Base-by-base conservation (phyloP, 164 flowering plant genomes). In the Umbilicus rupestris region DNA sequence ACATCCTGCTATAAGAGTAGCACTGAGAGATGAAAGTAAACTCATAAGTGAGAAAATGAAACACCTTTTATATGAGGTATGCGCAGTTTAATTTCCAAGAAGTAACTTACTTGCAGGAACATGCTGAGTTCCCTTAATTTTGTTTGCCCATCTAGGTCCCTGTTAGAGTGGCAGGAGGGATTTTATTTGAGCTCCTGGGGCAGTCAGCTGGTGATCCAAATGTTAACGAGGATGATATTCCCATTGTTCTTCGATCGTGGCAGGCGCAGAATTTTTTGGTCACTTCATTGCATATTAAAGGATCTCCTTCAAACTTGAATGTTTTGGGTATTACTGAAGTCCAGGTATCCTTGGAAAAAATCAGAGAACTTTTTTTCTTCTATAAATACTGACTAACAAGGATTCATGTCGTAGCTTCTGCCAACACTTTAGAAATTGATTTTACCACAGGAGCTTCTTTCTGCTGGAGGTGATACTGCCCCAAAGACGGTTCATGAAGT, bases 11-110 rank as follows among this genome's bases (percentile, higher is more conserved):
- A 80, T 94, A 50, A 83, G 97, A 66, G 73, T 83, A 74, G 97
- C 98, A 49, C 73, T 94, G 77, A 85, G 87, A 79, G 89, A 91
- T 82, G 98, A 94, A 82, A 82, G 90, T 65, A 77, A 83, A 64
- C 77, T 94, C 68, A 94, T 91, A 62, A 91, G 98, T 70, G 98
- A 94, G 59, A 73, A 84, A 57, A 94, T 94, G 98, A 94, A 87
- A 65, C 80, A 87, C 78, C 92, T 94, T 64, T 66, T 87, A 0
- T 91, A 94, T 69, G 98, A 94, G 96, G 98, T 90, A 78, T 8
- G 67, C 69, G 26, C 73, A 66, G n/a, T 41, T 22, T 8, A 30
- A 62, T 30, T 1, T 41, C 30, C 33, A 42, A 22, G 35, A 58
- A 33, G 26, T 45, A 65, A 35, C 44, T 9, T 41, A 41, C 12